Evolutionary conservation across 768 basidiomycete genomes (phyloP), one percentile per base, ranked within the genome.

Genomic region (Suillus clintonianus): DNA sequence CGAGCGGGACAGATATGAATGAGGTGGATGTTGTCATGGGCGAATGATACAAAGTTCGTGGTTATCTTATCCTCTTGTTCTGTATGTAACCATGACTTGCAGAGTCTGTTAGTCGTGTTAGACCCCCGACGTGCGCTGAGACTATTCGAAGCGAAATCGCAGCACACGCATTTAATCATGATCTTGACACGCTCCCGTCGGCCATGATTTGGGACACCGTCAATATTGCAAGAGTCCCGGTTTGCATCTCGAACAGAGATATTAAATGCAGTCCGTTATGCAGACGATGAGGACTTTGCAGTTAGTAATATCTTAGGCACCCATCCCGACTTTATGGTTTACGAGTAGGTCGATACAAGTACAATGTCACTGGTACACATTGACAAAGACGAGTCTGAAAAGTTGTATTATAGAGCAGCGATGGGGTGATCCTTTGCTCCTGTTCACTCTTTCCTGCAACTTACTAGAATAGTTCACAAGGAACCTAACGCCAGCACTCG

Each of bases 1-100:
- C 32, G 63, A 69, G 75, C 61, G 59, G 75, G 58, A 64, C 67
- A 65, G 65, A 72, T 58, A 70, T 84, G 50, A 86, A 90, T 68
- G 92, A 94, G 76, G 89, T 92, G 84, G 88, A 91, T 55, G 83
- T 92, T n/a, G 82, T 90, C 34, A 77, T 92, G 65, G 85, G 82
- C 30, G 71, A 72, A 57, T 57, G 7, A 30, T 13, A 27, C 24
- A 57, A 11, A 36, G 56, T 57, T 22, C 27, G 56, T 57, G 56
- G 17, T 15, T 13, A 41, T 27, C 4, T 4, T 6, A 19, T 41
- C 10, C 17, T 57, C 24, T 9, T 39, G 27, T 41, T 56, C 24
- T 41, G 39, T 24, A 30, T 57, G 10, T 57, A 57, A 41, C 6
- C 22, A 30, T 41, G 24, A 56, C 17, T 10, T 57, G 27, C 17